Evolutionary conservation across 495 filamentous ascomycete species (phyloP).

Genomic region (Daldinia concentrica): DNA sequence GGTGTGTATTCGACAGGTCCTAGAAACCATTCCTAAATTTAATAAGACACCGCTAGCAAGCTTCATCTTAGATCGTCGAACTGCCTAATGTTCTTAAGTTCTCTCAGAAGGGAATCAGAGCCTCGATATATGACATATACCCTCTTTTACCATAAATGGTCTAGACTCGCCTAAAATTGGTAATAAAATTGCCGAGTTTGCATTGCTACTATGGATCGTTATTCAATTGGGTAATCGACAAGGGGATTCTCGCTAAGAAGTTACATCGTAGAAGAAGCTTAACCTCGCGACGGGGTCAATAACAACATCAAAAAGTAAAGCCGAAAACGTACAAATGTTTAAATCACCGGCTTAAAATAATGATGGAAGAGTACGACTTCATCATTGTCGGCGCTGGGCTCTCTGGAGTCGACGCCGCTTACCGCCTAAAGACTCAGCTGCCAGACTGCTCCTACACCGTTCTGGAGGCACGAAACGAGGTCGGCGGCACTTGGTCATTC

Average conservation of each 20-base stretch:
- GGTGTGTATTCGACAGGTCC: too few species aligned
- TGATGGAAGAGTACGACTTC: conserved; percentile 60
- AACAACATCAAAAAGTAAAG: not conserved
- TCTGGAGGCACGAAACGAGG: conserved; percentile 66
- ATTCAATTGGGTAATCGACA: not conserved
- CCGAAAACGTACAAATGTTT: not conserved
- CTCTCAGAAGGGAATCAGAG: not conserved
- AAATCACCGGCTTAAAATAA: not conserved
- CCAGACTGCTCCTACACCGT: conserved; percentile 67
- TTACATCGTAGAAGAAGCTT: not conserved
- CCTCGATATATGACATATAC: not conserved
- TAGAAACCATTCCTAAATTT: too few species aligned
- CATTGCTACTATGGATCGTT: not conserved
- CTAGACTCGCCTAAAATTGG: not conserved
- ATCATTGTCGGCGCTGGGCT: conserved; percentile 78
- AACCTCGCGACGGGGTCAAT: not conserved
- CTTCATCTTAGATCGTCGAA: too few species aligned
- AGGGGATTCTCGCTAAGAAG: not conserved
- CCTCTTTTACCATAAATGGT: not conserved
- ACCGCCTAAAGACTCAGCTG: conserved; percentile 69
- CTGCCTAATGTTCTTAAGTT: not conserved
- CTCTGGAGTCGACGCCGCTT: conserved; percentile 78
- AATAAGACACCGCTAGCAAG: too few species aligned
- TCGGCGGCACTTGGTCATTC: conserved; percentile 79
- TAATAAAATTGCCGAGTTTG: not conserved